Base-by-base conservation (phyloP, 352 stramenopile species). In the Globisporangium heterothallicum region DNA sequence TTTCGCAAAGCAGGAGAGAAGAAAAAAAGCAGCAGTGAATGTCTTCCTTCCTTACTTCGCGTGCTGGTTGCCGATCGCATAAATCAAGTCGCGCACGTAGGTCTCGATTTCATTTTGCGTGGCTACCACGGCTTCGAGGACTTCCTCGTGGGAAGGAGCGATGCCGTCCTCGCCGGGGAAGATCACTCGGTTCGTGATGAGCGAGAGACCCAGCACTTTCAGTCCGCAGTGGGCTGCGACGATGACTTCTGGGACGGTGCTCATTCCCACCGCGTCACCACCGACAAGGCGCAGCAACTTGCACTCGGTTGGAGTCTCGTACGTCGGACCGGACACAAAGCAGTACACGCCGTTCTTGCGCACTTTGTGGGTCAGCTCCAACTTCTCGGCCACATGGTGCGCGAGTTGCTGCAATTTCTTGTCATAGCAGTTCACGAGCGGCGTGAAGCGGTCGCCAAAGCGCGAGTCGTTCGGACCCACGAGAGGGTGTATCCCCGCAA, bases 241-340 rank as follows among this genome's bases (percentile, higher is more conserved):
- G n/a, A 98, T 89, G 40, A 98, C 89, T 64, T 99, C 96, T 0
- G 96, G 96, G 16, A 97, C 87, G 0, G 96, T 99, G 54, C 76
- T 96, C 95, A 99, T 99, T 14, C 96, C 96, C 2, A 98, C 96
- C 18, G 87, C 80, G 65, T 98, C 92, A 19, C 84, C 89, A 29
- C 95, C 94, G 6, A 98, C 75, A 19, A 88, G 67, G 42, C 91
- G 66, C n/a, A 99, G 68, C 55, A 98, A 94, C 32, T 75, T 72
- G 58, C 87, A 97, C 63, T 99, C 96, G 8, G 88, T 91, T 27
- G 88, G 88, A 22, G 91, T 98, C 74, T 99, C 96, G 68, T 98
- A 99, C 56, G 95, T 97, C 8, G 96, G 96, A 19, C 90, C 96
- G 4, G 85, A 97, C 9, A 99, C 93, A 68, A 98, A 98, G 68